Evolutionary conservation across 768 basidiomycete genomes (phyloP), one percentile per base, ranked within the genome.

Genomic region (Coprinopsis sp.): DNA sequence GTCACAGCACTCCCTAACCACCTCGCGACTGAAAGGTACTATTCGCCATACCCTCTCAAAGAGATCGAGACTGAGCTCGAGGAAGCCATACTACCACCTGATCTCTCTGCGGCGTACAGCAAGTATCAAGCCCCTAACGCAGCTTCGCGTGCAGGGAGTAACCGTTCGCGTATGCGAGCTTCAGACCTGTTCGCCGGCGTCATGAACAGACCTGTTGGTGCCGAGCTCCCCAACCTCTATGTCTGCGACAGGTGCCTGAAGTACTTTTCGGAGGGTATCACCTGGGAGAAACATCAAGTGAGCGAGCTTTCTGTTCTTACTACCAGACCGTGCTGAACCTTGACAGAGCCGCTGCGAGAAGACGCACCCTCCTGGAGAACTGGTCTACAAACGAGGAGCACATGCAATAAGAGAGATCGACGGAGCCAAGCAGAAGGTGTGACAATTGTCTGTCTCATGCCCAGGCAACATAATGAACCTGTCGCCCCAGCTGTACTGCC

Each of bases 231-330:
- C 14, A 65, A 69, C 25, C 64, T 94, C 16, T 93, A 83, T 79
- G 90, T 94, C 4, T 95, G 92, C 60, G 87, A 93, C 54, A 77
- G 81, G 51, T 99, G 95, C 68, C 96, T 97, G 82, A 98, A 96
- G 68, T 99, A 99, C 60, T 91, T 93, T 84, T 71, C 81, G 2
- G 84, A 91, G 37, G 77, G 80, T 13, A 64, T 68, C 1, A 69
- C 72, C 18, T 94, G 87, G 81, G 85, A 76, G 51, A 50, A 81
- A 51, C 72, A 84, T 50, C 84, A 88, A 55, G 73, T 78, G 33
- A 77, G 85, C 56, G 25, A 31, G 10, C 38, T 3, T 30, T 24
- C 21, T 38, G 22, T 6, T 44, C 31, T 33, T 21, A 30, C 12
- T 49, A 51, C 25, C 7, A 34, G 14, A 27, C 18, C 12, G 37